Percentiles rank a stretch among this genome's conserved stretches.
phyloP scores from a whole-genome alignment of 1,284 basidiomycete genomes.

The Mrakiaceae sp. region DNA sequence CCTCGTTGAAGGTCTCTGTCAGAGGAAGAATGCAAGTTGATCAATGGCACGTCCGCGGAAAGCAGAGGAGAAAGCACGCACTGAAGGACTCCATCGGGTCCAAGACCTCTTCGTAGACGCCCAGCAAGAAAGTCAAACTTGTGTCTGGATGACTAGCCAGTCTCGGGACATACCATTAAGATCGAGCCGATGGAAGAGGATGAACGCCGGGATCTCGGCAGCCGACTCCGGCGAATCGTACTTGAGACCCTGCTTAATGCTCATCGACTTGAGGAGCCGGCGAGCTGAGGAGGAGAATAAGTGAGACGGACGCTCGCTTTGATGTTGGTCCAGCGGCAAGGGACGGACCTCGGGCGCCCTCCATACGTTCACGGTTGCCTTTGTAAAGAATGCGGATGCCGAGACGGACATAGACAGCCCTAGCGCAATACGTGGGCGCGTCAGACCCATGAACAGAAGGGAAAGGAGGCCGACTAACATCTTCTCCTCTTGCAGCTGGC shows the following conservation, averaged over 20 bases:
- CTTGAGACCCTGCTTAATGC: constrained; percentile 88
- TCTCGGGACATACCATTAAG: constrained; percentile 33
- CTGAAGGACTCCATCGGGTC: constrained; percentile 76
- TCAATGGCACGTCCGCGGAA: not conserved
- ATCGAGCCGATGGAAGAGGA: constrained; percentile 80
- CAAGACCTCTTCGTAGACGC: constrained; percentile 43
- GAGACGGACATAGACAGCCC: constrained; percentile 58
- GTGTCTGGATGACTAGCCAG: not conserved
- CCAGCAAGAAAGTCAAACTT: not conserved
- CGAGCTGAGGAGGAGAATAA: constrained; percentile 42
- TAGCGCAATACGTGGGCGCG: too few species aligned
- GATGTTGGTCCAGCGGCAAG: not conserved
- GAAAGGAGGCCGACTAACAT: constrained; percentile 38
- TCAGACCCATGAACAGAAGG: not conserved
- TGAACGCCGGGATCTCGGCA: constrained; percentile 73
- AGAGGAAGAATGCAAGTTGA: constrained; percentile 11
- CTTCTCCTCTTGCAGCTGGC: constrained; percentile 92
- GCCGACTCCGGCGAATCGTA: constrained; percentile 78
- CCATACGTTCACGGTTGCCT: constrained; percentile 81
- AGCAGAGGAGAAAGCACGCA: constrained; percentile 33
- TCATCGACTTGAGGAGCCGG: constrained; percentile 72
- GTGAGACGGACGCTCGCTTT: not conserved
- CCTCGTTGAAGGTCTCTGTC: constrained; percentile 71
- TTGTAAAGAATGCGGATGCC: constrained; percentile 90
- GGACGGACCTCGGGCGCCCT: constrained; percentile 63